Evolutionary conservation across 1,139 yeast genomes (phyloP), one percentile per base, ranked within the genome.

Genomic region (Candida sp.): DNA sequence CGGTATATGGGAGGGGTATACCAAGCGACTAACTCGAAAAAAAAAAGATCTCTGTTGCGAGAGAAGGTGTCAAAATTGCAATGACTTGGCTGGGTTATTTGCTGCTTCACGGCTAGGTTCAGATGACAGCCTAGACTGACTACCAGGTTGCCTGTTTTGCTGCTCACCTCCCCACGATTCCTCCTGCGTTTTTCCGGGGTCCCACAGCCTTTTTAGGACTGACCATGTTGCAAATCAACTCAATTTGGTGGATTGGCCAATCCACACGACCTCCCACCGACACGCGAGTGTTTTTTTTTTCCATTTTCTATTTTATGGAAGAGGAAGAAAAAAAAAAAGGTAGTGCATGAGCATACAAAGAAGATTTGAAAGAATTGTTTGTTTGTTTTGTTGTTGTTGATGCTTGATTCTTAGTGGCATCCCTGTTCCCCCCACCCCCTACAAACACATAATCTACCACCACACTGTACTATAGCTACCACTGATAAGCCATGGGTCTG

Each of bases 401-500:
- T 12, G 40, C 25, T 34, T 34, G 38, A 34, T 34, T 3, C 38
- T 17, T 22, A 27, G 25, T 8, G 7, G 4, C 5, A 28, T 6
- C 31, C 8, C 31, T 28, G 8, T 28, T 28, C 8, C 31, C 5
- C 8, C 31, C 8, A 28, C 8, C 31, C 8, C 31, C 7, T 28
- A 28, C 31, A 5, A 28, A 6, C 8, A 28, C 31, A 28, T 8
- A 28, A 5, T 8, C 5, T 8, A 28, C 31, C 31, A 28, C 31
- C 5, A 5, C 31, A 28, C 31, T 8, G 8, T 28, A 28, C 8
- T 28, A 28, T n/a, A n/a, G 7, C 22, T 17, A 7, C 23, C 7
- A 9, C 2, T 34, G 2, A 5, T 5, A 17, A 35, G 40, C 27
- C 12, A 58, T 58, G 61, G 58, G 59, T 49, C 66, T 56, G 58